These are phyloP conservation scores for Xylaria sp. DNA, from an alignment of 2,329 filamentous ascomycete genomes.

Conservation along the genomic window DNA sequence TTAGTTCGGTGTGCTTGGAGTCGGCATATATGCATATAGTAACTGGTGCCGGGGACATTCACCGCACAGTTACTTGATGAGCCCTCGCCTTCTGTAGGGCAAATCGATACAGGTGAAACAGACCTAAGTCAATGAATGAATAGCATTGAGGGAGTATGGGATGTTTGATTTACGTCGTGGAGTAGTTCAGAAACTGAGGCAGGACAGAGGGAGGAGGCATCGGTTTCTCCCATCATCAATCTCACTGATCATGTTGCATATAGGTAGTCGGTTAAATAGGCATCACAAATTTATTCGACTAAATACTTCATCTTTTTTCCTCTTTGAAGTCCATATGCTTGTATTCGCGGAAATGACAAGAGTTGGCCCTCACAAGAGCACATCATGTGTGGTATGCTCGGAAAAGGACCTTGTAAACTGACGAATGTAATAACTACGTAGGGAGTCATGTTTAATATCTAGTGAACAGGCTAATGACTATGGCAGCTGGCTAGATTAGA, in stretches of 20 bases:
- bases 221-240: not conserved
- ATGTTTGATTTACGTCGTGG: constrained; percentile 11
- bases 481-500: not conserved
- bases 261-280: constrained; percentile 7
- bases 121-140: constrained; percentile 17
- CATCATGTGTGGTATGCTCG: too few relatives aligned
- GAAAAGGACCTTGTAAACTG: too few relatives aligned
- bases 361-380: too few relatives aligned
- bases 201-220: not conserved
- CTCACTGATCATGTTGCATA: constrained; percentile 15
- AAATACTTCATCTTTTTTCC: constrained; percentile 13
- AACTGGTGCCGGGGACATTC: not conserved
- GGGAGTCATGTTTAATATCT: not conserved
- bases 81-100: not conserved
- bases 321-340: not conserved
- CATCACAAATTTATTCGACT: constrained; percentile 10
- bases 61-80: not conserved
- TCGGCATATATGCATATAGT: not conserved
- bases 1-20: not conserved
- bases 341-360: too few relatives aligned
- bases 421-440: too few relatives aligned
- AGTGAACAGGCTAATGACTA: not conserved
- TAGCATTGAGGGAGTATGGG: constrained; percentile 32
- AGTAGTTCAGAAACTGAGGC: constrained; percentile 2
- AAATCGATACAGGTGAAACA: not conserved